Base-by-base conservation (phyloP, 352 stramenopile genomes). In the Phytophthora pini region DNA sequence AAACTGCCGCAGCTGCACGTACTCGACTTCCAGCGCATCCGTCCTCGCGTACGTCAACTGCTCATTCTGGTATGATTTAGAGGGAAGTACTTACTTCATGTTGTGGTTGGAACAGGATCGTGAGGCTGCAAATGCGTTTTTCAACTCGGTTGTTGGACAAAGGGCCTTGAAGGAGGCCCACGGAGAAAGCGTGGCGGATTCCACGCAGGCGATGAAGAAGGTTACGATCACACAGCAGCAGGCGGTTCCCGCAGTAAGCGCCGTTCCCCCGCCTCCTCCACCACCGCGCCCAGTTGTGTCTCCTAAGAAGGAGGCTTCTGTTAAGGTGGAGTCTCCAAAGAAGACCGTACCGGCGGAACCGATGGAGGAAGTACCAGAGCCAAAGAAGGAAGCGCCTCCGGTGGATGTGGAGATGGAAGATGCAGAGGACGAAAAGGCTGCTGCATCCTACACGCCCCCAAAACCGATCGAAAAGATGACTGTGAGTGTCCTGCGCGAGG, bases 21-120 rank as follows among this genome's bases (percentile, higher is more conserved):
- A 36, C 79, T 97, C 45, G 91, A 97, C 65, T 95, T 92, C 62
- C 76, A 89, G 57, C 90, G 89, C 39, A 90, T 97, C 65, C 81
- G 81, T 39, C 87, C 86, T 34, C 80, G 80, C 60, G 83, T 92
- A 68, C 46, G 82, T 85, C 31, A n/a, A 11, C 27, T 31, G 31
- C 27, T 32, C 10, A 48, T 38, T 6, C 9, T 48, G 29, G 9
- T 34, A 36, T 36, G 8, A 36, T 24, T 40, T 9, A 36, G 22
- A 34, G 10, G 29, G 38, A 22, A 43, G 38, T 52, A 29, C n/a
- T 36, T 48, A 4, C 13, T 45, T 5, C 10, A 6, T 26, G 9
- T 59, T 24, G 26, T 61, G 31, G 6, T 54, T 74, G 11, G 47
- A 53, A 68, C 51, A 92, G 87, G 85, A 97, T 70, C 85, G 87